Percentiles rank a stretch among this genome's conserved stretches.
Conservation (phyloP, 2,329 filamentous ascomycete genomes). For the Tolypocladium inflatum region DNA sequence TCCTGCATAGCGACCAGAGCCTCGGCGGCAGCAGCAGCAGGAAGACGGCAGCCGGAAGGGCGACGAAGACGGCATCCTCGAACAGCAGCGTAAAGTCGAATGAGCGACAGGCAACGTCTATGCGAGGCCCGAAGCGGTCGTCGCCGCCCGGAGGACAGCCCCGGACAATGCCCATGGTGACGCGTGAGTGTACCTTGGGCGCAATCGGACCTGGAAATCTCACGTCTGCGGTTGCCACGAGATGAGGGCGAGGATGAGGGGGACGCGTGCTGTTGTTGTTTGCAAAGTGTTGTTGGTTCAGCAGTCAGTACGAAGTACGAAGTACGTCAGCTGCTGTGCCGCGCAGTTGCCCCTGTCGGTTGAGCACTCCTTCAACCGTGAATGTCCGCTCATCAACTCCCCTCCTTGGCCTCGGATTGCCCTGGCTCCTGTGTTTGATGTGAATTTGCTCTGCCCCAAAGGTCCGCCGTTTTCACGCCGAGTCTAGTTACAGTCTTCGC, state of each 20-base stretch:
- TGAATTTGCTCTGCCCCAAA: not conserved
- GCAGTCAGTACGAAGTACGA: too few relatives aligned
- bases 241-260: not conserved
- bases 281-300: not conserved
- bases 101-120: not conserved
- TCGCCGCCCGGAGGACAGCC: not conserved
- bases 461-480: not conserved
- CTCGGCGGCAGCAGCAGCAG: not conserved
- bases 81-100: conserved; percentile 2
- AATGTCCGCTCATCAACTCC: not conserved
- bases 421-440: too few relatives aligned
- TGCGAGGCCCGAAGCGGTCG: not conserved
- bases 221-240: too few relatives aligned
- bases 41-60: not conserved
- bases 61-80: not conserved
- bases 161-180: not conserved
- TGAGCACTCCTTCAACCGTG: too few relatives aligned
- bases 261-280: too few relatives aligned
- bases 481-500: not conserved
- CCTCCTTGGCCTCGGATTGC: too few relatives aligned
- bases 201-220: too few relatives aligned
- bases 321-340: not conserved
- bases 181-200: too few relatives aligned
- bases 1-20: not conserved
- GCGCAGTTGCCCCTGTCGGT: not conserved